phyloP scores from a whole-genome alignment of 164 flowering plant genomes.

The Vitis vinifera region DNA sequence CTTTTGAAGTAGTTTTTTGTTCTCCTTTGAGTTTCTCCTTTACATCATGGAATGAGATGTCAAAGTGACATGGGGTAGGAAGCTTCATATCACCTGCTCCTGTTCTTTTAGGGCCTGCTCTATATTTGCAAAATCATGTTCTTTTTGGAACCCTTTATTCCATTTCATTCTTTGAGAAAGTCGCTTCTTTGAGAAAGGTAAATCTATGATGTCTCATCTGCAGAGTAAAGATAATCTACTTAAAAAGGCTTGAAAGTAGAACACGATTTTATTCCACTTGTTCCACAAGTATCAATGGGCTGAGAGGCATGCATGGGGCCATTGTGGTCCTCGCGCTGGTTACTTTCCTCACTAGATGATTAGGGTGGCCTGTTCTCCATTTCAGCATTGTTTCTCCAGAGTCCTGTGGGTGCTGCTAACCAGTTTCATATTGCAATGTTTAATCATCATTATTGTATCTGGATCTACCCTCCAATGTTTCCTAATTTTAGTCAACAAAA shows the following conservation, averaged over 20 bases:
- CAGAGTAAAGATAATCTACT: neutral
- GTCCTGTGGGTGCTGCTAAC: too few relatives aligned
- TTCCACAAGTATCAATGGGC: neutral
- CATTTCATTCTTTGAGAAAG: neutral
- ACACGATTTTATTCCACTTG: neutral
- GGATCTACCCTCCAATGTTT: too few relatives aligned
- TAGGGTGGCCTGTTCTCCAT: too few relatives aligned
- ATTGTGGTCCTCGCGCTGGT: too few relatives aligned
- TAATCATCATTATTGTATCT: too few relatives aligned
- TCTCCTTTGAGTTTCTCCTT: too few relatives aligned
- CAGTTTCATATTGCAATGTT: too few relatives aligned
- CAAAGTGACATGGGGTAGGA: neutral
- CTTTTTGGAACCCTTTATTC: neutral
- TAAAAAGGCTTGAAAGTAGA: constrained; percentile 2
- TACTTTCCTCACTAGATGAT: too few relatives aligned
- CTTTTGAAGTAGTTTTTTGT: too few relatives aligned
- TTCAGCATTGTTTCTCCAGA: too few relatives aligned
- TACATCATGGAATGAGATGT: neutral
- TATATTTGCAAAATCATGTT: neutral
- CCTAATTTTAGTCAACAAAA: too few relatives aligned
- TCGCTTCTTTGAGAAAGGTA: neutral
- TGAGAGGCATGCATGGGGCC: too few relatives aligned
- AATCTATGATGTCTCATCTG: neutral
- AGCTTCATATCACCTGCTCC: neutral
- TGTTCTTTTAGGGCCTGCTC: neutral